phyloP scores from a whole-genome alignment of 176 grass and related monocot species.

The Bolboschoenus planiculmis region DNA sequence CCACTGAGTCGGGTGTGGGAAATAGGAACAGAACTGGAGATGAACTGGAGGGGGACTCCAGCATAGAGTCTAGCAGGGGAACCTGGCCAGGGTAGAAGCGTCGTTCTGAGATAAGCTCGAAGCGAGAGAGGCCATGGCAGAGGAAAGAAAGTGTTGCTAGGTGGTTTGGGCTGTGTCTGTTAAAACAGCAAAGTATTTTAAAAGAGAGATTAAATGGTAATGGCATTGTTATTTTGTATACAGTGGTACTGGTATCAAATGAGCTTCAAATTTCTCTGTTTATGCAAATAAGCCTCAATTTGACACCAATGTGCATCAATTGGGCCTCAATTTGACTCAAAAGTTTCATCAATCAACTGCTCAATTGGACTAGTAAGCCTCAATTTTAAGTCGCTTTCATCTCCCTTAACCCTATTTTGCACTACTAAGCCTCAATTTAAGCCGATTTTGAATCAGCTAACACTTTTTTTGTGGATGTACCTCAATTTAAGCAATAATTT shows the following conservation, averaged over 20 bases:
- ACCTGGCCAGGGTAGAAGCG: constrained; percentile 8
- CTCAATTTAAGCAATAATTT: neutral
- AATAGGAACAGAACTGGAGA: constrained; percentile 24
- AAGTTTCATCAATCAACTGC: neutral
- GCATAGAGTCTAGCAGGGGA: neutral
- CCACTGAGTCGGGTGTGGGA: constrained; percentile 8
- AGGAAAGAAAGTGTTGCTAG: constrained; percentile 17
- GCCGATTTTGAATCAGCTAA: neutral
- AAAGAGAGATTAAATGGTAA: neutral
- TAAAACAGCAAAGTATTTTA: neutral
- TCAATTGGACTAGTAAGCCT: neutral
- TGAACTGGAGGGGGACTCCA: constrained; percentile 1
- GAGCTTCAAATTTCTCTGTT: neutral
- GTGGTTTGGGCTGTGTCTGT: constrained; percentile 17
- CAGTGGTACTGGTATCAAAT: neutral
- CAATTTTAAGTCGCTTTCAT: neutral
- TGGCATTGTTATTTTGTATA: neutral
- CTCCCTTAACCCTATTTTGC: neutral
- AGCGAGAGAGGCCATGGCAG: neutral
- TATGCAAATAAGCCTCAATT: neutral
- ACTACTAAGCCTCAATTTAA: neutral
- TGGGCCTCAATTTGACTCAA: neutral
- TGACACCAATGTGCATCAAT: neutral
- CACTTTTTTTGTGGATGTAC: neutral
- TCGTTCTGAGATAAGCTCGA: constrained; percentile 8